These are phyloP conservation scores for Talaromyces sp. DNA, from an alignment of 2,329 filamentous ascomycete species.

Conservation along the genomic window DNA sequence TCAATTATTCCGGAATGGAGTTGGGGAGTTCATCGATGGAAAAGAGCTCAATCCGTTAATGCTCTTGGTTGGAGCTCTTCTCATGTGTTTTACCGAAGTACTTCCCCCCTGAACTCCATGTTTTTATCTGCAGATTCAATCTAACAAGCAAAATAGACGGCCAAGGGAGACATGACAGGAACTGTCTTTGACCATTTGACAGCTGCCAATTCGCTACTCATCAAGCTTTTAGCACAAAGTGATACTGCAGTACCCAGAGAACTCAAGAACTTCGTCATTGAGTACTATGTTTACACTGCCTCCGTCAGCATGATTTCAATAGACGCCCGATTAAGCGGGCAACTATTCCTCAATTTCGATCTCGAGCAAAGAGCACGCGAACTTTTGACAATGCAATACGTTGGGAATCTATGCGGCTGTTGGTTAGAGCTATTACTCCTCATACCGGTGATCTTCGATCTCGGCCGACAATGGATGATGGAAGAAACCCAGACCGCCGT, in stretches of 20 bases:
- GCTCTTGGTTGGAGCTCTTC: slow-evolving; percentile 49
- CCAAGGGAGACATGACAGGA: slow-evolving; percentile 50
- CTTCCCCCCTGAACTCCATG: slow-evolving; percentile 11
- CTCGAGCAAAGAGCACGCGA: slow-evolving; percentile 43
- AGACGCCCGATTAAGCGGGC: slow-evolving; percentile 32
- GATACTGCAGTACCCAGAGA: slow-evolving; percentile 39
- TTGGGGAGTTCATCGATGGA: slow-evolving; percentile 35
- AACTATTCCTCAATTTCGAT: slow-evolving; percentile 44
- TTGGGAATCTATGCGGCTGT: slow-evolving; percentile 36
- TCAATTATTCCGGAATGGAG: slow-evolving; percentile 31
- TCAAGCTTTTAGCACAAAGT: slow-evolving; percentile 39
- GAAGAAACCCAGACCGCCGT: slow-evolving; percentile 26
- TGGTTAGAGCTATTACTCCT: slow-evolving; percentile 34
- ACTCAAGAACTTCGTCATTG: slow-evolving; percentile 50
- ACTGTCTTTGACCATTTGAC: slow-evolving; percentile 52
- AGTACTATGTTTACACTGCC: slow-evolving; percentile 54
- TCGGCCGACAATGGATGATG: slow-evolving; percentile 38
- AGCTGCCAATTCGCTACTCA: slow-evolving; percentile 48
- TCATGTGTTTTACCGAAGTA: slow-evolving; percentile 54
- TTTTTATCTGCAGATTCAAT: no score
- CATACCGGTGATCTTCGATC: slow-evolving; percentile 36
- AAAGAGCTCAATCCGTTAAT: slow-evolving; percentile 40
- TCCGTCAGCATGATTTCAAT: slow-evolving; percentile 54
- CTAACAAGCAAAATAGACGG: slow-evolving; percentile 30
- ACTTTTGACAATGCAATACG: slow-evolving; percentile 28